Conservation (phyloP, 225 moss, liverwort and hornwort genomes). For the Rhytidiadelphus loreus region DNA sequence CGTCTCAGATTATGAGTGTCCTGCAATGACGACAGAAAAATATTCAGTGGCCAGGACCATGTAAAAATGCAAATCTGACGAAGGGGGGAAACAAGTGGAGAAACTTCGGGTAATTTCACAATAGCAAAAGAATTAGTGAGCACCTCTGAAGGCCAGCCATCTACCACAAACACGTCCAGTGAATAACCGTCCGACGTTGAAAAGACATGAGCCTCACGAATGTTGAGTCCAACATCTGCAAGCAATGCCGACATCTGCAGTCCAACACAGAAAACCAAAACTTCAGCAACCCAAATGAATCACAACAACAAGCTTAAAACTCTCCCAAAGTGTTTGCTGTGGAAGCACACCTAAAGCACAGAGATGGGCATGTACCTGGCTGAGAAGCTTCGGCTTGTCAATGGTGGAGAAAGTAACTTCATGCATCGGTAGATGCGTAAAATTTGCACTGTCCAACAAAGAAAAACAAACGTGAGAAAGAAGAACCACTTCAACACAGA, state of each 20-base stretch:
- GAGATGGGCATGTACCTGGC: conserved; percentile 47
- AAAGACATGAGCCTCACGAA: conserved; percentile 97
- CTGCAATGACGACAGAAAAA: conserved; percentile 20
- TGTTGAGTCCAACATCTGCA: conserved; percentile 94
- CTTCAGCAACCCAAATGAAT: neutral
- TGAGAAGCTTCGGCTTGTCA: conserved; percentile 97
- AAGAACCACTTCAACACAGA: neutral
- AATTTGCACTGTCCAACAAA: conserved; percentile 18
- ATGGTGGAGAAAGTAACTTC: conserved; percentile 96
- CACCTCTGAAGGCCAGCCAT: conserved; percentile 99
- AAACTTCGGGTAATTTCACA: neutral
- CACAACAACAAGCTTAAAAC: neutral
- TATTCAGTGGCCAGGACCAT: neutral
- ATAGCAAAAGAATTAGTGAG: neutral
- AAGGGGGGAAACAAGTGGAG: neutral
- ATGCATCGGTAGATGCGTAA: conserved; percentile 85
- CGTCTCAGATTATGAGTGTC: conserved; percentile 78
- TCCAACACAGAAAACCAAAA: neutral
- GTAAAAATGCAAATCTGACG: neutral
- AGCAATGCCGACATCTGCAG: conserved; percentile 94
- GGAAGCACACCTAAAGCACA: neutral
- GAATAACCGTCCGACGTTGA: conserved; percentile 91
- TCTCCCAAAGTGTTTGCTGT: neutral
- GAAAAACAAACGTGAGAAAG: neutral
- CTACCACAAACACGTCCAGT: conserved; percentile 87